A percentile compares a stretch with the other conserved stretches of the same genome.
These are phyloP conservation scores for Thermomyces lanuginosus DNA, from an alignment of 2,329 filamentous ascomycete species.

Conservation along the genomic window DNA sequence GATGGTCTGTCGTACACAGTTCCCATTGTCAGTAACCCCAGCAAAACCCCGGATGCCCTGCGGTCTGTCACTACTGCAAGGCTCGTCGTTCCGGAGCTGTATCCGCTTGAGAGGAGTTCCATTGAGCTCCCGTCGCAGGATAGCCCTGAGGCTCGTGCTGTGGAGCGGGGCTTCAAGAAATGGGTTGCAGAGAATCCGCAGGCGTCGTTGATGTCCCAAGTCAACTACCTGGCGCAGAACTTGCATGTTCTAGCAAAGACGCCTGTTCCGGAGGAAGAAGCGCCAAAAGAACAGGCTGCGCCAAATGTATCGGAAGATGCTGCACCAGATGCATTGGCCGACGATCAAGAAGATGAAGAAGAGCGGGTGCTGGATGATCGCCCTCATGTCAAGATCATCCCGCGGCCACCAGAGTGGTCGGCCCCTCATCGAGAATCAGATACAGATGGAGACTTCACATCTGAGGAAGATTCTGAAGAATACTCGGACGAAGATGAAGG, in stretches of 20 bases:
- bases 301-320: neutral
- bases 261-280: constrained; percentile 1
- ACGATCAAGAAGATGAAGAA: neutral
- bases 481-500: constrained; percentile 29
- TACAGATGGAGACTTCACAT: constrained; percentile 17
- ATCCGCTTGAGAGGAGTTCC: constrained; percentile 52
- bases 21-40: constrained; percentile 53
- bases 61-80: constrained; percentile 47
- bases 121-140: constrained; percentile 50
- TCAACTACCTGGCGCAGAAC: constrained; percentile 60
- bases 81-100: constrained; percentile 53
- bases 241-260: constrained; percentile 49
- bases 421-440: constrained; percentile 14
- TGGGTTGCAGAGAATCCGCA: constrained; percentile 41
- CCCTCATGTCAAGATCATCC: constrained; percentile 54
- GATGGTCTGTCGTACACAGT: constrained; percentile 57
- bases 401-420: constrained; percentile 62
- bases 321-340: neutral
- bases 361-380: constrained; percentile 26
- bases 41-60: constrained; percentile 46
- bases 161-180: constrained; percentile 49
- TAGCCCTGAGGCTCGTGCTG: constrained; percentile 41
- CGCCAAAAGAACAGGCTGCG: neutral
- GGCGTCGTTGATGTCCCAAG: constrained; percentile 52
- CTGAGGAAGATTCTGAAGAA: constrained; percentile 28